phyloP scores from a whole-genome alignment of 1,284 basidiomycete species.

The Phellinidium pouzarii region DNA sequence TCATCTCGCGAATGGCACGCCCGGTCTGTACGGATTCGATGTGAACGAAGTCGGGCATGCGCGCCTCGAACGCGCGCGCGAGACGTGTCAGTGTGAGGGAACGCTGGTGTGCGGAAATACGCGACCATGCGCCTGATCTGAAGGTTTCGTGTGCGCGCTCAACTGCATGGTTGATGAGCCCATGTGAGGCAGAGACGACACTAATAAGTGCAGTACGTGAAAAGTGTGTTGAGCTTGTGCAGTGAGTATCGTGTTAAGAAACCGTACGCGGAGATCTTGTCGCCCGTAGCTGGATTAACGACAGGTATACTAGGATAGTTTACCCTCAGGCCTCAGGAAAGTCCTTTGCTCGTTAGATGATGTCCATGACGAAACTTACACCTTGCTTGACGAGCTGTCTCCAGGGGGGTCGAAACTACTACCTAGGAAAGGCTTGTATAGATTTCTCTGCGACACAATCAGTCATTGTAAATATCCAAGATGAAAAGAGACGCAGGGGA shows the following conservation, averaged over 20 bases:
- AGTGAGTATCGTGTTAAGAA: not conserved
- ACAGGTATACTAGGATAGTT: slow-evolving; percentile 42
- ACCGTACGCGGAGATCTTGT: slow-evolving; percentile 53
- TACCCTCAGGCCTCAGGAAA: not conserved
- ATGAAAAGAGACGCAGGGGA: not conserved
- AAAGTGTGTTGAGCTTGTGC: not conserved
- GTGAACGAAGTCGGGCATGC: slow-evolving; percentile 50
- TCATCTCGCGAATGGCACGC: slow-evolving; percentile 72
- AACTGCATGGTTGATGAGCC: slow-evolving; percentile 49
- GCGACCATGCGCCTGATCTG: slow-evolving; percentile 65
- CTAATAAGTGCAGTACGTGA: slow-evolving; percentile 25
- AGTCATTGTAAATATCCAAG: not conserved
- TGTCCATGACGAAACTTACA: too few relatives aligned
- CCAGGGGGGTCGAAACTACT: not conserved
- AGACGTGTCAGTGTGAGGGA: slow-evolving; percentile 60
- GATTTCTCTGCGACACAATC: not conserved
- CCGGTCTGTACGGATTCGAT: slow-evolving; percentile 75
- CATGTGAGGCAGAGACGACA: slow-evolving; percentile 34
- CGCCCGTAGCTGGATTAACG: slow-evolving; percentile 60
- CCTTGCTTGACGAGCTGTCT: not conserved
- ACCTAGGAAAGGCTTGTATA: slow-evolving; percentile 10
- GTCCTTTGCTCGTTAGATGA: not conserved
- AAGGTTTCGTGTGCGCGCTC: slow-evolving; percentile 50
- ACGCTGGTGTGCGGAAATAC: slow-evolving; percentile 46
- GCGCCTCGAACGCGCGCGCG: slow-evolving; percentile 51